Base-by-base conservation (phyloP, 176 grass and related monocot genomes). In the Triticum monococcum region DNA sequence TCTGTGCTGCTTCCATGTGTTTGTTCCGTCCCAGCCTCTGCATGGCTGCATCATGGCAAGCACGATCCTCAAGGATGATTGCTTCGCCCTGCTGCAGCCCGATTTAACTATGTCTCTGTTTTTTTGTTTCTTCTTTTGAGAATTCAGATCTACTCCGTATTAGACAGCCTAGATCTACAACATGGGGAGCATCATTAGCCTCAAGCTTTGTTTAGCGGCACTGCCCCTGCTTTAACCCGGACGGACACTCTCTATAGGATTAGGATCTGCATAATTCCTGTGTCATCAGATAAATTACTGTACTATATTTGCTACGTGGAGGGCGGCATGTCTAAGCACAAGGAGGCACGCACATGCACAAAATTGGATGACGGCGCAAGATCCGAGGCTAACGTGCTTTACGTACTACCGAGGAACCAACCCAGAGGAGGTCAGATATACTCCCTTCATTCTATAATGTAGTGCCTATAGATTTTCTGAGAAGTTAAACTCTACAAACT, bases 271-370 rank as follows among this genome's bases (percentile, higher is more conserved):
- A 16, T n/a, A 17, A 46, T 77, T 35, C 50, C 1, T 54, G 5
- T 17, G 14, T 54, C 16, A 54, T 54, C 50, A 2, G 50, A 54
- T 16, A 18, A 18, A 52, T 17, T 52, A 16, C 14, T 52, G 14
- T 52, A 52, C 48, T 52, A 3, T 52, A 52, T 52, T 17, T 52
- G 48, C 48, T 52, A 52, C 48, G 48, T 52, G 48, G 48, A 17
- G 12, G 13, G 14, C 4, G 48, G 13, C 48, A 17, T 80, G 87
- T 59, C 87, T 57, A 37, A 38, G 59, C 68, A 38, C 33, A 13
- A 35, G 82, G 82, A 81, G 82, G 82, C 68, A 85, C 41, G 31
- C 77, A 85, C 82, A 89, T 85, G 82, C 82, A 52, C 5, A 79
- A 40, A 31, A 57, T 54, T 3, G 4, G 56, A 22, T 17, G 31